phyloP scores from a whole-genome alignment of 1,284 basidiomycete genomes.

The Tylopilus sp. region DNA sequence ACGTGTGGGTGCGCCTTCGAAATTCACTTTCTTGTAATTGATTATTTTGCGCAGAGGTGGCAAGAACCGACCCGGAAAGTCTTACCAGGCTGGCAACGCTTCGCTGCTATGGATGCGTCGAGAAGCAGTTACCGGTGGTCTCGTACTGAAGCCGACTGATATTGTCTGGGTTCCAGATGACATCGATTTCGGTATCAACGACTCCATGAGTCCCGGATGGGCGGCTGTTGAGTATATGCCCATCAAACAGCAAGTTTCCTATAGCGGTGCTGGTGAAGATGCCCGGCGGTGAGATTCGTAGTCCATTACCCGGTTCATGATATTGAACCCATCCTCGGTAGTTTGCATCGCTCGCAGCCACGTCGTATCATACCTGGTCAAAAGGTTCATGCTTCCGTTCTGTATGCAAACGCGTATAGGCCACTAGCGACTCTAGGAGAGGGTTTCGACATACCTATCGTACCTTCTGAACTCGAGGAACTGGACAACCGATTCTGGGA shows the following conservation, averaged over 20 bases:
- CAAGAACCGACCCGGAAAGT: constrained; percentile 12
- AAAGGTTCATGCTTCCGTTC: constrained; percentile 29
- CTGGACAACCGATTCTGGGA: constrained; percentile 23
- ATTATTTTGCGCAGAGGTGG: constrained; percentile 21
- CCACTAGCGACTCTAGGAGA: constrained; percentile 26
- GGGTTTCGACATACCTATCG: constrained; percentile 25
- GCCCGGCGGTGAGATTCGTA: constrained; percentile 15
- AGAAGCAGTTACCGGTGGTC: constrained; percentile 23
- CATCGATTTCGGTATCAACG: constrained; percentile 17
- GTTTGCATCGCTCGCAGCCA: constrained; percentile 19
- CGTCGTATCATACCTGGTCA: constrained; percentile 33
- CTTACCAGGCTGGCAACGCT: constrained; percentile 23
- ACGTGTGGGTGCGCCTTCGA: constrained; percentile 25
- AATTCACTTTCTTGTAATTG: background rate
- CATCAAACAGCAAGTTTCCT: constrained; percentile 28
- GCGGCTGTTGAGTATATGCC: constrained; percentile 25
- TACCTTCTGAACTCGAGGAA: constrained; percentile 7
- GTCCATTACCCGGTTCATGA: background rate
- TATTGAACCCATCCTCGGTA: constrained; percentile 7
- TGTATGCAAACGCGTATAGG: constrained; percentile 26
- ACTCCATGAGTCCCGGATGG: constrained; percentile 25
- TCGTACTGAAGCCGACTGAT: constrained; percentile 20
- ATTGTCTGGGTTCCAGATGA: constrained; percentile 29
- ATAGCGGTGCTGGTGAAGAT: constrained; percentile 11
- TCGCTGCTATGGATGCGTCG: constrained; percentile 31